Evolutionary conservation across 192 early-diverging fungal genomes (phyloP), one percentile per base, ranked within the genome.

Genomic region (Chytriomyces hyalinus): DNA sequence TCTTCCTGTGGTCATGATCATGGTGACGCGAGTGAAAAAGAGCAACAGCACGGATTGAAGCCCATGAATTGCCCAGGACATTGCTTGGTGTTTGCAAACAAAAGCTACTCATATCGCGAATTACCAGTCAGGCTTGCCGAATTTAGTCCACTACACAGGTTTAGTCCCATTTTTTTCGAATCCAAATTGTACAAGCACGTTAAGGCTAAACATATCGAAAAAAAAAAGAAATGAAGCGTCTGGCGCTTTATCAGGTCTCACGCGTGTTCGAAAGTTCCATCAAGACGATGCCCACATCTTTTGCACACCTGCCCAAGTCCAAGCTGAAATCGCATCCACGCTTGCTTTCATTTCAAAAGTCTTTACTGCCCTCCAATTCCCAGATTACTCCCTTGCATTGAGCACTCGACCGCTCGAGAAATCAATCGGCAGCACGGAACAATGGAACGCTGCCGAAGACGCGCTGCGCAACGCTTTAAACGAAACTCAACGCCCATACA

Each of bases 21-120:
- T 20, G 20, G 49, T 1, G 26, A 67, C 4, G 8, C 3, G 6
- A 9, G 48, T 9, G 36, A 47, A 67, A 47, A 15, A 13, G 91
- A 91, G 48, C 87, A 91, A 45, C 75, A 91, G 20, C 91, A 91
- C 84, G 93, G 94, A 7, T 85, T 98, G n/a, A 98, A 98, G 78
- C 96, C 96, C 10, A 98, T 98, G 96, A 98, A 98, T 80, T 98
- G 97, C 75, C 97, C 97, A 2, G 95, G 95, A 2, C 97, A 98
- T 80, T 98, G 97, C 79, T 74, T 97, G 75, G 90, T 97, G 7
- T 97, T 94, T 86, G 92, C 90, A 59, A 92, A 88, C 77, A 87
- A 89, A 22, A 76, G 87, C 51, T 87, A 92, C 22, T 97, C 95
- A 0, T 97, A 95, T 67, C 85, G 90, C 49, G 97, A 98, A 76